Evolutionary conservation across 495 filamentous ascomycete species (phyloP).

Genomic region (Trichocladium antarcticum): DNA sequence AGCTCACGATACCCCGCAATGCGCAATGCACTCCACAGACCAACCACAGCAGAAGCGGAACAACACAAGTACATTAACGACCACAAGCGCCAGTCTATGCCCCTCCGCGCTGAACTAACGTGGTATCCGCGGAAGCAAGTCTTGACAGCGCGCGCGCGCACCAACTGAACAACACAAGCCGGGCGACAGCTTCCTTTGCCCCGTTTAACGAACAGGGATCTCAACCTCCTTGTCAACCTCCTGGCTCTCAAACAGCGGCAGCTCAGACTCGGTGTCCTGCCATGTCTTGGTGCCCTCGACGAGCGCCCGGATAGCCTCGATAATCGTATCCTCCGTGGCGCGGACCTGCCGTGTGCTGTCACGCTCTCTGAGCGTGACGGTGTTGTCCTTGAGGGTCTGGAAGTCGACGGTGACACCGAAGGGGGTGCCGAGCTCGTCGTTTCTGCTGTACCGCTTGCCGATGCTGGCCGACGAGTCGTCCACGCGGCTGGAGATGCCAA

Average conservation of each 20-base stretch:
- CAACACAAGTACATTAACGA: no score
- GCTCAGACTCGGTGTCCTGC: conserved; percentile 46
- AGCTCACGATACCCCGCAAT: no score
- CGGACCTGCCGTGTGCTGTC: conserved; percentile 65
- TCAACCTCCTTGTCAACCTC: conserved; percentile 42
- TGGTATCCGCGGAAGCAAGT: background rate
- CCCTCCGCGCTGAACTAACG: background rate
- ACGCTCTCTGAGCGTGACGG: conserved; percentile 60
- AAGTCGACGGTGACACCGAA: conserved; percentile 65
- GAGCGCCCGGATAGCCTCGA: conserved; percentile 50
- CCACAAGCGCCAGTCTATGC: background rate
- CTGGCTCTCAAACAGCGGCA: conserved; percentile 51
- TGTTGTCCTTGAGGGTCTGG: conserved; percentile 59
- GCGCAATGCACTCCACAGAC: no score
- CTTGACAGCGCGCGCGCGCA: background rate
- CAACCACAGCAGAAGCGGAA: no score
- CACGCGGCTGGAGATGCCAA: conserved; percentile 52
- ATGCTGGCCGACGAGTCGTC: conserved; percentile 60
- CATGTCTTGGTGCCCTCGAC: conserved; percentile 50
- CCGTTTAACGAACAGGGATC: conserved; percentile 16
- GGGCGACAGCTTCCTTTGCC: background rate
- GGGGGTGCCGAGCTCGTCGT: conserved; percentile 64
- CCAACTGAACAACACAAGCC: background rate
- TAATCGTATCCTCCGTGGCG: conserved; percentile 49
- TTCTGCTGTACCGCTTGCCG: conserved; percentile 62